These are phyloP conservation scores for Voacanga thouarsii DNA, from an alignment of 257 asterid species.

Conservation along the genomic window DNA sequence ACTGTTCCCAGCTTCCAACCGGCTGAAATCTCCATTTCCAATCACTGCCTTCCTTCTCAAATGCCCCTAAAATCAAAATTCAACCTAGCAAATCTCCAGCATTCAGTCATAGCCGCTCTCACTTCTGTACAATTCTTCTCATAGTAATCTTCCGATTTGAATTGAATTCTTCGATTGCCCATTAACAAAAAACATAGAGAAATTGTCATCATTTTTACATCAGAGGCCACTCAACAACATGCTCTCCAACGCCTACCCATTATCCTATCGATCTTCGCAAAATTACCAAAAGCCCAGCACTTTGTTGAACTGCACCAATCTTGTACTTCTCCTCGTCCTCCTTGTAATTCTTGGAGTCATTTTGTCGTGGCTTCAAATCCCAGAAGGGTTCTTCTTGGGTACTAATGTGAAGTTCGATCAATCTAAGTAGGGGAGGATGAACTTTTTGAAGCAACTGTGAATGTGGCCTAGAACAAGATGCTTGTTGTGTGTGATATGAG, in stretches of 20 bases:
- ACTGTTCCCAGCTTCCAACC: too few relatives aligned
- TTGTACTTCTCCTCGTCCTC: constrained; percentile 46
- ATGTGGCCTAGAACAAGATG: constrained; percentile 72
- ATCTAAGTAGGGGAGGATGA: constrained; percentile 74
- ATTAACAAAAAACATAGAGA: background rate
- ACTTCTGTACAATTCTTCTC: background rate
- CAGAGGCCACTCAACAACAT: constrained; percentile 60
- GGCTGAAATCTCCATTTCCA: too few relatives aligned
- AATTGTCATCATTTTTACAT: constrained; percentile 60
- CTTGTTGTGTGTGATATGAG: constrained; percentile 92
- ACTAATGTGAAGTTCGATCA: constrained; percentile 17
- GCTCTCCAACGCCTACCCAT: constrained; percentile 29
- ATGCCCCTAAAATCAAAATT: too few relatives aligned
- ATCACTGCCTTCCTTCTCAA: too few relatives aligned
- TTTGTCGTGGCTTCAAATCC: constrained; percentile 47
- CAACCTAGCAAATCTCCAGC: too few relatives aligned
- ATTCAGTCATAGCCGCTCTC: background rate
- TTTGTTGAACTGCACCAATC: constrained; percentile 48
- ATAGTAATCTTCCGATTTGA: background rate
- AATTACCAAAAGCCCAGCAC: constrained; percentile 55
- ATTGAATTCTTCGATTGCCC: background rate
- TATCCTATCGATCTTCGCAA: constrained; percentile 60
- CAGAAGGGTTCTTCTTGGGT: constrained; percentile 29
- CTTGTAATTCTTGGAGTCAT: constrained; percentile 55
- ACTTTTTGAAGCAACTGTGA: constrained; percentile 68